These are phyloP conservation scores for Colletotrichum eleusines DNA, from an alignment of 2,329 filamentous ascomycete species.

Conservation along the genomic window DNA sequence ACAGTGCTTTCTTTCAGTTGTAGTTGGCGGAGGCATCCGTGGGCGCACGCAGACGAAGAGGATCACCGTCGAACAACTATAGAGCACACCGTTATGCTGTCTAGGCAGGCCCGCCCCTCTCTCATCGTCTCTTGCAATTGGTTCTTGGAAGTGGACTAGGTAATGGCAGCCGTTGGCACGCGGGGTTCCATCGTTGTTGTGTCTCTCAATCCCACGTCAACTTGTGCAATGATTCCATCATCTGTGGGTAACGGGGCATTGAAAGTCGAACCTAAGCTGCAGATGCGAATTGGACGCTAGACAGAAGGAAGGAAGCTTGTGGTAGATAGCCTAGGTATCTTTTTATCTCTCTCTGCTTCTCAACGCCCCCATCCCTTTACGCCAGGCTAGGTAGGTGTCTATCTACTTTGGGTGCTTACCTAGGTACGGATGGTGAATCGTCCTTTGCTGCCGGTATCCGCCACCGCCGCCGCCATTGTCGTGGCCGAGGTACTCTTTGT, in stretches of 20 bases:
- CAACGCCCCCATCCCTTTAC: conserved; percentile 25
- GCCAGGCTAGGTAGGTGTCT: neutral
- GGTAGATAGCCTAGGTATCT: neutral
- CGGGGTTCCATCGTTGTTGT: conserved; percentile 1
- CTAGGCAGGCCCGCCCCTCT: no score
- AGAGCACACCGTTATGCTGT: neutral
- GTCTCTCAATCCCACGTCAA: conserved; percentile 16
- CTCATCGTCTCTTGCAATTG: neutral
- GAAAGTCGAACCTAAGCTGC: neutral
- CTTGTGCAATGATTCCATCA: conserved; percentile 10
- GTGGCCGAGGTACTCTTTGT: conserved; percentile 6
- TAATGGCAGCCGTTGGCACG: neutral
- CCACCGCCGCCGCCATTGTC: conserved; percentile 6
- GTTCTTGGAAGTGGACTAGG: neutral
- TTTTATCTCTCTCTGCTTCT: neutral
- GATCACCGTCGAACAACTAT: neutral
- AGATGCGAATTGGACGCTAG: neutral
- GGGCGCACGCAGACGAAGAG: conserved; percentile 12
- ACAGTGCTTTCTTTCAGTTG: neutral
- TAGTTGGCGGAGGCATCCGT: conserved; percentile 6
- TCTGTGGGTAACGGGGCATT: neutral
- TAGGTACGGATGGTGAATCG: neutral
- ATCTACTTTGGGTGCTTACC: no score
- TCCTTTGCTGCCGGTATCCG: conserved; percentile 31
- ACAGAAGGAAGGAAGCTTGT: conserved; percentile 3